Evolutionary conservation across 2,329 filamentous ascomycete genomes (phyloP).

Genomic region (Grosmannia huntii): DNA sequence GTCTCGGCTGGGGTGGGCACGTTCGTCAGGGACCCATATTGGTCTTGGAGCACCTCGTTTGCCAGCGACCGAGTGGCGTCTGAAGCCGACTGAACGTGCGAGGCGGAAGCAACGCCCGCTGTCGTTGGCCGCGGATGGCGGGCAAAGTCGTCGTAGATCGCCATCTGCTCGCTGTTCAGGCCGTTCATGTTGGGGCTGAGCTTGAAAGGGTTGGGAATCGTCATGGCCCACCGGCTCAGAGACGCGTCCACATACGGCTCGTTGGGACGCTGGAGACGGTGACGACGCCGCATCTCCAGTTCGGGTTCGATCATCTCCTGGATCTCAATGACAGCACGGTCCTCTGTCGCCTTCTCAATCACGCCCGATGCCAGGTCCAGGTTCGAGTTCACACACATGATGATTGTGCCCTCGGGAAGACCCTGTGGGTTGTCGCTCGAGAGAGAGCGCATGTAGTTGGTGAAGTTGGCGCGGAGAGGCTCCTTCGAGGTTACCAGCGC

Average conservation of each 20-base stretch:
- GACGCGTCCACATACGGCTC: conserved; percentile 74
- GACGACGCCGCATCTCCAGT: conserved; percentile 62
- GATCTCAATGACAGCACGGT: conserved; percentile 85
- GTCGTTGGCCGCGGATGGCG: conserved; percentile 52
- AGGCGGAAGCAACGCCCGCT: conserved; percentile 23
- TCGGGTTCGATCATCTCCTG: conserved; percentile 83
- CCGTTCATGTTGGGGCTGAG: conserved; percentile 57
- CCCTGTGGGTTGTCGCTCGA: conserved; percentile 60
- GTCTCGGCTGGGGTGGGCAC: conserved; percentile 49
- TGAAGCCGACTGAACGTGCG: conserved; percentile 44
- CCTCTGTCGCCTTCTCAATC: conserved; percentile 91
- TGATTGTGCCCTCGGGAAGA: conserved; percentile 83
- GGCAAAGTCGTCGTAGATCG: conserved; percentile 94
- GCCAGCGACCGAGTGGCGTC: conserved; percentile 49
- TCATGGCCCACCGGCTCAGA: conserved; percentile 82
- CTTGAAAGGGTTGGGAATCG: conserved; percentile 88
- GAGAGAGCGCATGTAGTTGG: conserved; percentile 79
- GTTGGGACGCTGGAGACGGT: conserved; percentile 61
- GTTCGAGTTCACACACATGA: conserved; percentile 99
- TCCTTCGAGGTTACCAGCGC: conserved; percentile 98
- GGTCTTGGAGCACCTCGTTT: conserved; percentile 52
- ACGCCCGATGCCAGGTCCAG: conserved; percentile 85
- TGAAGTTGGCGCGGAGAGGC: conserved; percentile 89
- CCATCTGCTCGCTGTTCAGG: conserved; percentile 82
- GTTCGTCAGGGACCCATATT: conserved; percentile 42